These are phyloP conservation scores for Emiliania huxleyi DNA, from an alignment of 78 protist genomes.

Conservation along the genomic window DNA sequence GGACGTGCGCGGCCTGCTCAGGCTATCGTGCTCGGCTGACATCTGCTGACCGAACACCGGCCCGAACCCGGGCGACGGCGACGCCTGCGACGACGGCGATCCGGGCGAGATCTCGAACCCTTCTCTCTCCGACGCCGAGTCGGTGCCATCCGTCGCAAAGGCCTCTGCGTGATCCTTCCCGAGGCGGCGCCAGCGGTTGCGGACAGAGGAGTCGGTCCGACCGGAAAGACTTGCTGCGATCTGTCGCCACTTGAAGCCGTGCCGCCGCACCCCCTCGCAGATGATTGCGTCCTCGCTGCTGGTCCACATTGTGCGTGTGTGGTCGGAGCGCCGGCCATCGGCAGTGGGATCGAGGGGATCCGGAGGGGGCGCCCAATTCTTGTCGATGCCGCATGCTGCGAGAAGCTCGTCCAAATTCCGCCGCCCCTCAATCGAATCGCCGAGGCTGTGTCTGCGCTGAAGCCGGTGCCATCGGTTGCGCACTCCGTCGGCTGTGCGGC, in stretches of 20 bases:
- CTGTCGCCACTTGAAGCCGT: neutral
- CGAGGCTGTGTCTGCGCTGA: neutral
- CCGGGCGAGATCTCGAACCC: neutral
- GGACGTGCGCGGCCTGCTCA: neutral
- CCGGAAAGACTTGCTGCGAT: neutral
- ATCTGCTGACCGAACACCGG: neutral
- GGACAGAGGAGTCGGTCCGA: neutral
- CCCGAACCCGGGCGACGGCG: neutral
- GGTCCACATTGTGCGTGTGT: neutral
- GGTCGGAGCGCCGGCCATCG: neutral
- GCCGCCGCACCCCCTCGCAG: neutral
- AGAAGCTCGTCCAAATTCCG: neutral
- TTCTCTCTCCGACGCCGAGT: neutral
- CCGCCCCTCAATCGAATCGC: neutral
- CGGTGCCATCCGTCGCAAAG: neutral
- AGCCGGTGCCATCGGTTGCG: constrained; percentile 15
- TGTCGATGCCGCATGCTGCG: neutral
- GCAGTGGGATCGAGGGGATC: neutral
- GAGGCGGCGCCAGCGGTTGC: neutral
- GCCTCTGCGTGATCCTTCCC: neutral
- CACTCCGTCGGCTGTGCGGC: neutral
- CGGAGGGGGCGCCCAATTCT: neutral
- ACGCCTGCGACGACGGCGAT: neutral
- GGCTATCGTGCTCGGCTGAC: neutral
- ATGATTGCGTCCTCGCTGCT: neutral